phyloP scores from a whole-genome alignment of 345 rosid species.

The Eucalyptus curtisii region DNA sequence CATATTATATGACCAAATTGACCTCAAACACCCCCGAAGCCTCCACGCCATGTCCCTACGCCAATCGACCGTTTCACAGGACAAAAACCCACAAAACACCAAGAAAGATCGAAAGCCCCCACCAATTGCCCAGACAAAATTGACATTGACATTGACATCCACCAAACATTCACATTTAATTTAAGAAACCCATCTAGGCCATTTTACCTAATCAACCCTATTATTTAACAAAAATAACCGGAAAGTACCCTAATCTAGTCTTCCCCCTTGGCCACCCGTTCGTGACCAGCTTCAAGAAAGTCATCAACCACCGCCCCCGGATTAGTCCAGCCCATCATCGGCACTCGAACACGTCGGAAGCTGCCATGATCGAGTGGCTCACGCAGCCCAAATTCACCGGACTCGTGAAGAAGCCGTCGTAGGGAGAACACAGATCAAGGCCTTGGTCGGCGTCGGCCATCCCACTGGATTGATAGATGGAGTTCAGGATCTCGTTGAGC shows the following conservation, averaged over 20 bases:
- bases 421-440: not conserved
- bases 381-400: not conserved
- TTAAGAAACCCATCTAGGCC: not conserved
- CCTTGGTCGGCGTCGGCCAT: not conserved
- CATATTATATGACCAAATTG: not conserved
- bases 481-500: constrained; percentile 18
- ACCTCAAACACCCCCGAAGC: not conserved
- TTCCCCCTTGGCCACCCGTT: not conserved
- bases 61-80: not conserved
- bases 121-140: not conserved
- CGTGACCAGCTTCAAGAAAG: not conserved
- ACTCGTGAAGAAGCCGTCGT: not conserved
- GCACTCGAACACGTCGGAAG: not conserved
- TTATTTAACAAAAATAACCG: not conserved
- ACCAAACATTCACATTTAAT: not conserved
- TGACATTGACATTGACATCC: not conserved
- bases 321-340: not conserved
- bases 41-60: not conserved
- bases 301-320: not conserved
- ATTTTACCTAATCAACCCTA: not conserved
- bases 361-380: constrained; percentile 11
- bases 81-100: not conserved
- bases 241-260: not conserved
- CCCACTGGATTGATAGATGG: not conserved
- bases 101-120: not conserved